These are phyloP conservation scores for Aspergillus ochraceus DNA, from an alignment of 2,329 filamentous ascomycete species.

Conservation along the genomic window DNA sequence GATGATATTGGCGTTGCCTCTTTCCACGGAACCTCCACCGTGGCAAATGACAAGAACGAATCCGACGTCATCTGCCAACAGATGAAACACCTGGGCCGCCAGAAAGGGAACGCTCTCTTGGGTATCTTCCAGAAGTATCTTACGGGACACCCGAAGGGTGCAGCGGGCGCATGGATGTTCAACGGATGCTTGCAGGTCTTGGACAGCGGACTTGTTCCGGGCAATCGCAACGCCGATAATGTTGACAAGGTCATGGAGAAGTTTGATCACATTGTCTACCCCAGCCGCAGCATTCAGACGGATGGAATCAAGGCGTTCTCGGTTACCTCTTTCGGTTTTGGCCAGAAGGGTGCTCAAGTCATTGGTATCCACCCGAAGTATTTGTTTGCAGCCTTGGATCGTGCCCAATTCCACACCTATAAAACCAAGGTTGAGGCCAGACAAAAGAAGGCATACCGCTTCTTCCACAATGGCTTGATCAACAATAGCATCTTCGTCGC, in stretches of 20 bases:
- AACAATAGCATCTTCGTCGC: constrained; percentile 98
- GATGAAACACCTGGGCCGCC: constrained; percentile 87
- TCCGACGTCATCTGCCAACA: constrained; percentile 97
- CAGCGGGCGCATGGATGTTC: constrained; percentile 99
- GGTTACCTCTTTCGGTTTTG: constrained; percentile 98
- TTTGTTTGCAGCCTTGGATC: constrained; percentile 89
- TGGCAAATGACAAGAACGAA: constrained; percentile 99
- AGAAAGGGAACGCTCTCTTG: constrained; percentile 92
- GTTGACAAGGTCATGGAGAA: constrained; percentile 95
- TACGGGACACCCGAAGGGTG: constrained; percentile 98
- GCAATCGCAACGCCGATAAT: constrained; percentile 97
- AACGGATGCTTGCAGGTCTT: constrained; percentile 96
- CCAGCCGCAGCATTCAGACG: constrained; percentile 91
- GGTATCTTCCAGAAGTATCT: constrained; percentile 99
- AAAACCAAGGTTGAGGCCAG: constrained; percentile 83
- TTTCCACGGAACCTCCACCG: constrained; percentile 98
- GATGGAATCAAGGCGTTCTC: constrained; percentile 98
- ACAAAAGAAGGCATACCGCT: constrained; percentile 98
- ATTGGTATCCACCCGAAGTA: constrained; percentile 98
- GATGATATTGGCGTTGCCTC: constrained; percentile 94
- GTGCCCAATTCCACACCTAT: constrained; percentile 79
- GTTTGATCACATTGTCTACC: constrained; percentile 97
- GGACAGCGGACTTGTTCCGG: constrained; percentile 89
- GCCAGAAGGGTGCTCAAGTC: constrained; percentile 96
- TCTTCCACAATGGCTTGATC: constrained; percentile 97